These are phyloP conservation scores for Pleoardoris graminearum DNA, from an alignment of 2,329 filamentous ascomycete species.

Conservation along the genomic window DNA sequence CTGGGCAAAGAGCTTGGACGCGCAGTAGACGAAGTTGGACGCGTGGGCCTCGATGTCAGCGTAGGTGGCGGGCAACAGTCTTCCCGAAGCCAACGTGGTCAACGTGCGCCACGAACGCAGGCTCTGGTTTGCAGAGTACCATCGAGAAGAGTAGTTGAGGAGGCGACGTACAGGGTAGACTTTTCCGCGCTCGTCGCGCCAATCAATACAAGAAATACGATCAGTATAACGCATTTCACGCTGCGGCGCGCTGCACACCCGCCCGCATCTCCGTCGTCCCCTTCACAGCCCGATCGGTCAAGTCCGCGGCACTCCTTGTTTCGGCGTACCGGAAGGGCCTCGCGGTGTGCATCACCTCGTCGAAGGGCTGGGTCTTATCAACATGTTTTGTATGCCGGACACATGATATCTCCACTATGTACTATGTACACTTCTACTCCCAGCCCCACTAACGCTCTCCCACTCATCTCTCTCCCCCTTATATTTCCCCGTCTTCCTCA, in stretches of 20 bases:
- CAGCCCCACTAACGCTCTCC: no score
- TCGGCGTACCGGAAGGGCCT: slow-evolving; percentile 69
- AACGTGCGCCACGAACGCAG: no score
- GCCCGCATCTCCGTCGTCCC: slow-evolving; percentile 64
- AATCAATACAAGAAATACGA: slow-evolving; percentile 66
- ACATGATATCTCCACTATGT: not conserved
- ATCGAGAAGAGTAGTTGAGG: not conserved
- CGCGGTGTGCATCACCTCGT: slow-evolving; percentile 57
- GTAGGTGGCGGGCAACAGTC: slow-evolving; percentile 57
- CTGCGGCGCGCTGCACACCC: slow-evolving; percentile 63
- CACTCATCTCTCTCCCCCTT: no score
- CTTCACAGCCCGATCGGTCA: slow-evolving; percentile 61
- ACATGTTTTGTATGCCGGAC: not conserved
- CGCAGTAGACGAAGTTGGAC: slow-evolving; percentile 33
- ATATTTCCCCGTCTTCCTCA: no score
- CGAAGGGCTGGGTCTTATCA: slow-evolving; percentile 59
- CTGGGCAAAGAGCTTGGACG: slow-evolving; percentile 63
- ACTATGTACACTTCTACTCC: no score
- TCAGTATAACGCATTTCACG: slow-evolving; percentile 67
- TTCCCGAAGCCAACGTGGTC: no score
- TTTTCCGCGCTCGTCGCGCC: slow-evolving; percentile 50
- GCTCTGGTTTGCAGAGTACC: no score
- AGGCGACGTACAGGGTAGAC: slow-evolving; percentile 49
- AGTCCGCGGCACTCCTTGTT: slow-evolving; percentile 64
- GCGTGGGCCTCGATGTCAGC: slow-evolving; percentile 48